Percentiles rank a stretch among this genome's conserved stretches.
phyloP scores from a whole-genome alignment of 495 filamentous ascomycete species.

The Cercophora newfieldiana region DNA sequence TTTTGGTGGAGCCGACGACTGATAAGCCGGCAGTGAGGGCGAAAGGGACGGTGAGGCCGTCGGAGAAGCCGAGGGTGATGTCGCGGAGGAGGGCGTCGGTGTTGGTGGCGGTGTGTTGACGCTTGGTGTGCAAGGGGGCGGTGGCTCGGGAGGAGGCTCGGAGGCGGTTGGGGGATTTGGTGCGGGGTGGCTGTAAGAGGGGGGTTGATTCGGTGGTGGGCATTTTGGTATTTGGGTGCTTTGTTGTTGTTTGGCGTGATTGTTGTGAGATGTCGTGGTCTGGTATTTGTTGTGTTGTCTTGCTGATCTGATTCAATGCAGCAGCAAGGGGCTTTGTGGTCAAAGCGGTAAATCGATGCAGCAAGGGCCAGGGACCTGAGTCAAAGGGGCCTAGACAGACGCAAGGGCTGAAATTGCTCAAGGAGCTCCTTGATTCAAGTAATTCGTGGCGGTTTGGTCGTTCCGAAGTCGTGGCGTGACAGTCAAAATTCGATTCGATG shows the following conservation, averaged over 20 bases:
- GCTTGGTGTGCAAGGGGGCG: neutral
- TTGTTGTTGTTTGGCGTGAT: neutral
- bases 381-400: too few species aligned
- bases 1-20: conserved; percentile 50
- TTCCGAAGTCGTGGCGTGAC: neutral
- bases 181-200: neutral
- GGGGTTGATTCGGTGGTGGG: neutral
- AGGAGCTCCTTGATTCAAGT: too few species aligned
- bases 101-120: neutral
- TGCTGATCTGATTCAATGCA: too few species aligned
- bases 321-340: too few species aligned
- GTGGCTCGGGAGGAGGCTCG: neutral
- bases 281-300: neutral
- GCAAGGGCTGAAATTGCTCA: too few species aligned
- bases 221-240: neutral
- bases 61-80: conserved; percentile 54
- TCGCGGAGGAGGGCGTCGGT: conserved; percentile 31
- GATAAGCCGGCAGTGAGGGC: conserved; percentile 56
- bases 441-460: too few species aligned
- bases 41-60: conserved; percentile 59
- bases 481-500: neutral
- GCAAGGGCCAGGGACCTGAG: too few species aligned
- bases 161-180: too few species aligned
- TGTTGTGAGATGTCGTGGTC: neutral
- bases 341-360: too few species aligned